Conservation (phyloP, 2,329 filamentous ascomycete species). For the Thielaviopsis musarum region DNA sequence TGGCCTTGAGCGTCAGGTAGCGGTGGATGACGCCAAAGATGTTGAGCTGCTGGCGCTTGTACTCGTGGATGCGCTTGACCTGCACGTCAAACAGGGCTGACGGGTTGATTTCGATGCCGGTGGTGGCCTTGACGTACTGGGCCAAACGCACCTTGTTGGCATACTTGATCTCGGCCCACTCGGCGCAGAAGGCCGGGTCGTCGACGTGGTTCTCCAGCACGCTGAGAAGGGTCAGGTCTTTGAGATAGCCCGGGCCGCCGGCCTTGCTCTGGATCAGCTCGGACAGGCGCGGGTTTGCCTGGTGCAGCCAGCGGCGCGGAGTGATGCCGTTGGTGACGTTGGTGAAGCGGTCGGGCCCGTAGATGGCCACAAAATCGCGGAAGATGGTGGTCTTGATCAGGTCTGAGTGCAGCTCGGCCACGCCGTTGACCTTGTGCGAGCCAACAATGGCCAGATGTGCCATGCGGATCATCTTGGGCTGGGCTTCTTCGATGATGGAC, state of each 20-base stretch:
- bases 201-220: constrained; percentile 71
- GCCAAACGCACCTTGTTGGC: constrained; percentile 89
- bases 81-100: constrained; percentile 86
- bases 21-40: constrained; percentile 96
- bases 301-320: constrained; percentile 87
- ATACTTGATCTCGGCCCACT: constrained; percentile 94
- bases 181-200: constrained; percentile 78
- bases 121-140: constrained; percentile 73
- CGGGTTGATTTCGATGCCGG: constrained; percentile 70
- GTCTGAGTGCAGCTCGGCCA: constrained; percentile 93
- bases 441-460: constrained; percentile 87
- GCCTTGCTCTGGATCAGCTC: constrained; percentile 83
- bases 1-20: constrained; percentile 74
- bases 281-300: constrained; percentile 85
- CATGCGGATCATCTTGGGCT: constrained; percentile 98
- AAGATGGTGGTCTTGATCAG: constrained; percentile 99
- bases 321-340: constrained; percentile 99
- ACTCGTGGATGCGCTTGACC: constrained; percentile 98
- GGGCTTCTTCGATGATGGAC: constrained; percentile 95
- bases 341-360: constrained; percentile 91
- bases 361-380: constrained; percentile 94
- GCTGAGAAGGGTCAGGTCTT: constrained; percentile 73
- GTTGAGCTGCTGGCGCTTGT: constrained; percentile 97
- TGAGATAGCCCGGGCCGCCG: constrained; percentile 70
- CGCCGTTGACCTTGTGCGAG: constrained; percentile 97